Base-by-base conservation (phyloP, 192 early-diverging fungal species). In the Coemansia sp. region DNA sequence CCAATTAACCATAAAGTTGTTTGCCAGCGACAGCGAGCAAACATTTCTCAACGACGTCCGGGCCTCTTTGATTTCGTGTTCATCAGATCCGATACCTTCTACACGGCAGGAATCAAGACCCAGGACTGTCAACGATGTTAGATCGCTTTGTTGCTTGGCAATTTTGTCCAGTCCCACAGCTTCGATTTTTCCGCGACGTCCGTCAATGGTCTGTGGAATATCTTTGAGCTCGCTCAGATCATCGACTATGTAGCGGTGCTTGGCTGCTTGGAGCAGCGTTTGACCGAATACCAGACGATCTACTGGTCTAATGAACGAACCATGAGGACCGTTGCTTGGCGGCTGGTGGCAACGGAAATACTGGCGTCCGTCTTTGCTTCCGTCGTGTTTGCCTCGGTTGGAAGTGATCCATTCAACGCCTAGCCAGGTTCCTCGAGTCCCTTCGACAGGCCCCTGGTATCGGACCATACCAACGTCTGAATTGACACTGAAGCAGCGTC, bases 341-440 rank as follows among this genome's bases (percentile, higher is more conserved):
- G 32, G 42, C 11, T 34, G 20, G 17, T 56, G 7, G 64, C 73
- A 76, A 1, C 12, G 7, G 52, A 84, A 84, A 50, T 84, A 84
- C 10, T 56, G 64, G 5, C 54, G 48, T 20, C 68, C 60, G 51
- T 60, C 28, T 32, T 75, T 63, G 12, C 56, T 63, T 1, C 83
- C 84, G 51, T 63, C 25, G 68, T 85, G 84, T 36, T 83, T 85
- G 50, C 84, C 84, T 0, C 77, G 68, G 7, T 28, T 28, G 0
- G 68, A 18, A 29, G 38, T 40, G 2, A 61, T 58, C 84, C 84
- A 85, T 57, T 85, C 81, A 16, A 85, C 66, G 5, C 84, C 84
- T 0, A 77, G 68, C 84, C 84, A 85, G 8, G 12, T n/a, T 6
- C 75, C 77, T 0, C 3, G 12, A 5, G 72, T 65, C 1, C 69